Evolutionary conservation across 345 rosid genomes (phyloP).

Genomic region (Eucalyptus sp.): DNA sequence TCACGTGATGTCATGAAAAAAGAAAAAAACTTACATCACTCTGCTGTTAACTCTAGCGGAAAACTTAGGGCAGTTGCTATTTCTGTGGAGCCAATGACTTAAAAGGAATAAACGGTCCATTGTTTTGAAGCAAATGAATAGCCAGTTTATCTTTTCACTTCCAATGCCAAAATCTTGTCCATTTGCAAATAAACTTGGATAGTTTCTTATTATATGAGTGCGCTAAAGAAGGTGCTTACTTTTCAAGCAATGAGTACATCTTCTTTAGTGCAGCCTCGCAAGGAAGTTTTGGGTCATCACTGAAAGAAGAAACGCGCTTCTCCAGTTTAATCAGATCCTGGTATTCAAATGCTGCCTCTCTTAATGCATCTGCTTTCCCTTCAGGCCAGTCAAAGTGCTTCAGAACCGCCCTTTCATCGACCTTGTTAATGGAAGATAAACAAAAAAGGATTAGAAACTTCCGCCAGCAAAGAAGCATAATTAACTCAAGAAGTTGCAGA

Average conservation of each 20-base stretch:
- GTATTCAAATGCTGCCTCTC: conserved; percentile 97
- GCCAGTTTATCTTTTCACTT: background rate
- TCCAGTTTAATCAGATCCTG: conserved; percentile 89
- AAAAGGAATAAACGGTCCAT: background rate
- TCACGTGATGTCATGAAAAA: background rate
- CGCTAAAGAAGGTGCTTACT: conserved; percentile 31
- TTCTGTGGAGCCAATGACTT: background rate
- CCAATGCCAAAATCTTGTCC: background rate
- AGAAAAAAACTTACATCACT: background rate
- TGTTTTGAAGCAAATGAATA: background rate
- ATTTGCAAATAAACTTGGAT: background rate
- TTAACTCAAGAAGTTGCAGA: background rate
- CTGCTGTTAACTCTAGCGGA: background rate
- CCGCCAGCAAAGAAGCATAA: background rate
- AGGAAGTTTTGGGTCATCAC: conserved; percentile 70
- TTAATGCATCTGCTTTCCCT: conserved; percentile 90
- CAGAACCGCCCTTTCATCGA: conserved; percentile 95
- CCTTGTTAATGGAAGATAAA: conserved; percentile 20
- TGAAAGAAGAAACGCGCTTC: conserved; percentile 67
- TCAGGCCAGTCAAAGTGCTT: conserved; percentile 99
- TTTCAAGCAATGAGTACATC: conserved; percentile 93
- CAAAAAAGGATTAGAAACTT: background rate
- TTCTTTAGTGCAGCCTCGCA: conserved; percentile 88
- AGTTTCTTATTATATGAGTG: background rate
- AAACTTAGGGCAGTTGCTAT: background rate